Evolutionary conservation across 495 filamentous ascomycete genomes (phyloP).

Genomic region (Daldinia bambusicola): DNA sequence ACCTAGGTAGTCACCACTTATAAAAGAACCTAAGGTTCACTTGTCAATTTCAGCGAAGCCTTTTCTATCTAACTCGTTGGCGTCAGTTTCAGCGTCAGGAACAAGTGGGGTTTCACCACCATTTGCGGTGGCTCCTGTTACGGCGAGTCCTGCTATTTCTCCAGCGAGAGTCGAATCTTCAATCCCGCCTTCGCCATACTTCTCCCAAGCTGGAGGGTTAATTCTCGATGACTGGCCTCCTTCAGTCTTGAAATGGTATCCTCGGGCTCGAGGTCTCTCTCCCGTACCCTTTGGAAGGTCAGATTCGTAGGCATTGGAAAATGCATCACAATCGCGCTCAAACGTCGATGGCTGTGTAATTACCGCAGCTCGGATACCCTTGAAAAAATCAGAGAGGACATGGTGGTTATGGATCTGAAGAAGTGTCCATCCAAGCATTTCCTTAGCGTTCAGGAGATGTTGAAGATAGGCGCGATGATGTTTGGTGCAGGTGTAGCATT

Average conservation of each 20-base stretch:
- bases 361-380: constrained; percentile 63
- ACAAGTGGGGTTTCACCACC: constrained; percentile 53
- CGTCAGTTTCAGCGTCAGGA: constrained; percentile 61
- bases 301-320: constrained; percentile 70
- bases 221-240: constrained; percentile 70
- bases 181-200: constrained; percentile 41
- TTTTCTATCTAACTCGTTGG: constrained; percentile 65
- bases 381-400: constrained; percentile 77
- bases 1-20: neutral
- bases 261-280: constrained; percentile 81
- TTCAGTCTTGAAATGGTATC: constrained; percentile 82
- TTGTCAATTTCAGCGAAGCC: constrained; percentile 67
- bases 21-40: constrained; percentile 8
- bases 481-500: constrained; percentile 83
- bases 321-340: constrained; percentile 65
- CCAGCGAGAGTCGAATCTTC: constrained; percentile 38
- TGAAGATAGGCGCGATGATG: constrained; percentile 90
- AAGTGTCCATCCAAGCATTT: constrained; percentile 96
- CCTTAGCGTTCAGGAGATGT: constrained; percentile 85
- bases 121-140: constrained; percentile 35
- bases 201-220: constrained; percentile 72
- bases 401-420: constrained; percentile 90
- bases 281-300: constrained; percentile 78
- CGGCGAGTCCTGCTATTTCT: constrained; percentile 42
- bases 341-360: constrained; percentile 69